Base-by-base conservation (phyloP, 371 early-diverging fungal species). In the Syncephalis plumigaleata region DNA sequence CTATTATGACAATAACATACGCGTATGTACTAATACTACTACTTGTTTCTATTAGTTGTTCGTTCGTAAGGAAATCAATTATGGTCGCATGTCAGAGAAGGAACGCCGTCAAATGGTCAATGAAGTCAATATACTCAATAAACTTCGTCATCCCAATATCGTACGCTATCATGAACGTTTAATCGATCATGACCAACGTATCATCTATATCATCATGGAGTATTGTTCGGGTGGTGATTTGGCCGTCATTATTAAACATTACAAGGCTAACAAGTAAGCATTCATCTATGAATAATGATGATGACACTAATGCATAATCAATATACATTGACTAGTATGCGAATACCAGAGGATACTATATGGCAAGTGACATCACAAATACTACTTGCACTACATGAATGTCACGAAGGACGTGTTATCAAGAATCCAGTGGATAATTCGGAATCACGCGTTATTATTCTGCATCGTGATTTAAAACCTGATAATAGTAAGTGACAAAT, bases 61-160 rank as follows among this genome's bases (percentile, higher is more conserved):
- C 20, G 77, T 73, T n/a, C 58, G 79, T 21, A 81, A 81, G 55
- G 82, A 81, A 53, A 81, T 81, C 51, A 77, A 79, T 51, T 81
- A 75, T 61, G 59, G 69, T 9, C 71, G 70, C 50, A 79, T 81
- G 79, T 61, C 56, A 25, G 74, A 69, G 3, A 61, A 64, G 27
- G 78, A 81, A 53, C 76, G 73, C 55, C 56, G 58, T 18, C 82
- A 81, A 53, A 66, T 81, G 26, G 79, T 81, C 3, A 55, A 73
- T 20, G 82, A 79, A 56, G 79, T 81, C 55, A 81, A 81, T 55
- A 77, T 81, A 47, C 59, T 81, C 26, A 55, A 75, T 40, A 78
- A 81, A 46, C 70, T 81, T 15, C 58, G 68, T 13, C 82, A 79
- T 50, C 77, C 77, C 3, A 67, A 79, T 52, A 79, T 81, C 47